Base-by-base conservation (phyloP, 306 rosid genomes). In the Adenanthera pavonina region DNA sequence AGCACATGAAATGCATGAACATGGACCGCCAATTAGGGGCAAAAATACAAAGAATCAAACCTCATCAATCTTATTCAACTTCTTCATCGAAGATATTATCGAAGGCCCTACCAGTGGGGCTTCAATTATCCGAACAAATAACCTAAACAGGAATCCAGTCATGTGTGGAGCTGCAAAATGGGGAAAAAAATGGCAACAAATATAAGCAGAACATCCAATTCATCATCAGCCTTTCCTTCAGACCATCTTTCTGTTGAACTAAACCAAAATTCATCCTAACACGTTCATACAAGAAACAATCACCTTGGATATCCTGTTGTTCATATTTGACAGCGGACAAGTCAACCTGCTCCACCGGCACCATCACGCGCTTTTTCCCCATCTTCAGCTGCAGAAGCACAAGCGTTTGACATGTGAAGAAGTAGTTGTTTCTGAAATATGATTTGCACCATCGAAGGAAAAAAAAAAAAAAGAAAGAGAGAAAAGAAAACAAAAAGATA, bases 91-190 rank as follows among this genome's bases (percentile, higher is more conserved):
- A 82, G 88, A 86, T 0, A 91, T 19, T 1, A 93, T 51, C 6
- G 72, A n/a, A 80, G 97, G 82, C 47, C 99, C 97, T 56, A 95
- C 48, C 13, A 89, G 46, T 3, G 97, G 97, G 14, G 82, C 30
- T 85, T 95, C 97, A 3, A 88, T 6, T 6, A 92, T 77, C 88
- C 89, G 84, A 68, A 91, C 95, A 77, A 91, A 91, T 0, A 92
- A 49, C 86, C 92, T 88, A 69, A 95, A 82, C 17, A 36, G 14
- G 34, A 89, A 89, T 8, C 99, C 99, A 56, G 91, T 89, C 94
- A 95, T 84, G 89, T 90, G 97, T 1, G 99, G 99, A 80, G 99
- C 97, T 95, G 89, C 85, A 79, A 83, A 52, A 81, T 56, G 30
- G 30, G 30, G 1, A 74, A 53, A 59, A 70, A 20, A 15, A 2